Conservation (phyloP, 2,329 filamentous ascomycete species). For the Monosporascus sp. region DNA sequence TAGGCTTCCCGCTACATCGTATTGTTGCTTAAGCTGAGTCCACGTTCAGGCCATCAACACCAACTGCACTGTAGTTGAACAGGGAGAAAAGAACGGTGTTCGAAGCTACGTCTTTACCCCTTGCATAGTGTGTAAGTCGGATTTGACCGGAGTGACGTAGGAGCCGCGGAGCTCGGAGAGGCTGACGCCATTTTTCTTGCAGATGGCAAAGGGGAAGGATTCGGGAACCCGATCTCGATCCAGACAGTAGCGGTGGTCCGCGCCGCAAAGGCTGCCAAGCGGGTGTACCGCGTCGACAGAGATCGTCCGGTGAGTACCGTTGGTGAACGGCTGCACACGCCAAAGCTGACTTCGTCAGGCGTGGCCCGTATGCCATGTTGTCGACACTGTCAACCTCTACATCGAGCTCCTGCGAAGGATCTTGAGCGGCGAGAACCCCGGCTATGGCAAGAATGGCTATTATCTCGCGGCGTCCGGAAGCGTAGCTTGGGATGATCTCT, state of each 20-base stretch:
- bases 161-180: neutral
- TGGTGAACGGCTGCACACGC: neutral
- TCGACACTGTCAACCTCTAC: constrained; percentile 42
- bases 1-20: constrained; percentile 5
- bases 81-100: constrained; percentile 35
- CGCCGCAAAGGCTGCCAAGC: constrained; percentile 32
- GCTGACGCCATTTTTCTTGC: neutral
- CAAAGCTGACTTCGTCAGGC: constrained; percentile 21
- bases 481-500: constrained; percentile 46
- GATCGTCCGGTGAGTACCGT: constrained; percentile 26
- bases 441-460: constrained; percentile 38
- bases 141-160: neutral
- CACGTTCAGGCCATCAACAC: constrained; percentile 29
- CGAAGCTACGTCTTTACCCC: constrained; percentile 47
- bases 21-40: neutral
- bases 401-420: constrained; percentile 39
- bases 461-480: constrained; percentile 44
- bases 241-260: constrained; percentile 43
- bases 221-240: constrained; percentile 45
- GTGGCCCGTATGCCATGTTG: constrained; percentile 49
- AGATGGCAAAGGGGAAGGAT: constrained; percentile 42
- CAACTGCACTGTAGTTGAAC: constrained; percentile 39
- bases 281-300: constrained; percentile 36
- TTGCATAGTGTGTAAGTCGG: constrained; percentile 42
- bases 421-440: constrained; percentile 29